Evolutionary conservation across 345 rosid species (phyloP).

Genomic region (Citrus mangshanensis): DNA sequence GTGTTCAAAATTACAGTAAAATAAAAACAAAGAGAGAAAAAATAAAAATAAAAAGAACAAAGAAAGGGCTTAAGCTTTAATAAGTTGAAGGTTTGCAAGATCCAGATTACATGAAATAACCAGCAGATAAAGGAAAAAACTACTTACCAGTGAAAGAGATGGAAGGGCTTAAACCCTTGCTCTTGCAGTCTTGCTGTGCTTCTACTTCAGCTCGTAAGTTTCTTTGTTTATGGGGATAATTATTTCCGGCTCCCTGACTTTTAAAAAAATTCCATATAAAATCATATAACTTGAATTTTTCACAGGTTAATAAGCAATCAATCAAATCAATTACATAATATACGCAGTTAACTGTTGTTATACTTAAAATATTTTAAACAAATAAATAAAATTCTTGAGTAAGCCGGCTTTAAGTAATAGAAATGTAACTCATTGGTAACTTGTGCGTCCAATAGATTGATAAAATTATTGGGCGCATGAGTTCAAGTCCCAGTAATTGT

Average conservation of each 20-base stretch:
- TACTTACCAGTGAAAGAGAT: background rate
- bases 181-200: background rate
- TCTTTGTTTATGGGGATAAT: background rate
- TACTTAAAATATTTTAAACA: too few species aligned
- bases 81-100: background rate
- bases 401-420: too few species aligned
- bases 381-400: too few species aligned
- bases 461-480: too few species aligned
- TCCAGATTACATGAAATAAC: background rate
- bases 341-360: too few species aligned
- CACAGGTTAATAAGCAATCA: too few species aligned
- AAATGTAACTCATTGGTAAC: too few species aligned
- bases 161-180: slow-evolving; percentile 6
- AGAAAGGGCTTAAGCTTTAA: background rate
- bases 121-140: background rate
- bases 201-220: background rate
- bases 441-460: too few species aligned
- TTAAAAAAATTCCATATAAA: too few species aligned
- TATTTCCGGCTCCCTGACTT: background rate
- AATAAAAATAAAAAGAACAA: background rate
- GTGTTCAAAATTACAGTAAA: background rate
- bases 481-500: fast-evolving
- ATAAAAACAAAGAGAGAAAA: background rate
- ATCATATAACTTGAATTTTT: too few species aligned
- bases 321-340: too few species aligned